Evolutionary conservation across 23 red algal genomes (phyloP).

Genomic region (Pyropia yezoensis): DNA sequence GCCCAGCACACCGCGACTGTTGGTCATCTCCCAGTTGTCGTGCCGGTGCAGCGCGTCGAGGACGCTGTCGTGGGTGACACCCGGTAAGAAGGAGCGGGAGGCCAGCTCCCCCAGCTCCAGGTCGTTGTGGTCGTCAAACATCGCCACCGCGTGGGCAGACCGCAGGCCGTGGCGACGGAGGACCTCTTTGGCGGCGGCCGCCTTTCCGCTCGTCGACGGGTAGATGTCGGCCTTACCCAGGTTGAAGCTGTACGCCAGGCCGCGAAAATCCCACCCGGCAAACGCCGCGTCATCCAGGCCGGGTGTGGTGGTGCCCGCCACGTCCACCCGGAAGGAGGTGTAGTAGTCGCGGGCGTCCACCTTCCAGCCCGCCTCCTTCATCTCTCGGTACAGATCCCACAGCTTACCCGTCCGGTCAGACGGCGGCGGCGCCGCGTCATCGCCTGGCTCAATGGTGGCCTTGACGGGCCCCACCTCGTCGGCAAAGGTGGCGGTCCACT

Average conservation of each 20-base stretch:
- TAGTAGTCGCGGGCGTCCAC: slow-evolving; percentile 65
- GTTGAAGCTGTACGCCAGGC: slow-evolving; percentile 54
- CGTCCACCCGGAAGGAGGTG: slow-evolving; percentile 75
- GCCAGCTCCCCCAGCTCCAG: slow-evolving; percentile 46
- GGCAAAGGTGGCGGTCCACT: slow-evolving; percentile 51
- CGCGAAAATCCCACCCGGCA: not conserved
- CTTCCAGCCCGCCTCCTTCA: slow-evolving; percentile 35
- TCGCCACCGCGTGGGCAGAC: slow-evolving; percentile 18
- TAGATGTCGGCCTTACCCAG: slow-evolving; percentile 85
- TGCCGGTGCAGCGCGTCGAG: slow-evolving; percentile 27
- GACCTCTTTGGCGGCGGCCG: slow-evolving; percentile 57
- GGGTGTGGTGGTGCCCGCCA: slow-evolving; percentile 31
- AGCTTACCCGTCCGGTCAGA: slow-evolving; percentile 23
- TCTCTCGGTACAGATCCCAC: slow-evolving; percentile 25
- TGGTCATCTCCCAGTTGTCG: slow-evolving; percentile 45
- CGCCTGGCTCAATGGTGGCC: not conserved
- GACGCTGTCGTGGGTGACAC: slow-evolving; percentile 61
- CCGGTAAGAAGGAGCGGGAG: slow-evolving; percentile 48
- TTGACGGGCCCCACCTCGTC: slow-evolving; percentile 20
- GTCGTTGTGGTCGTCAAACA: slow-evolving; percentile 98
- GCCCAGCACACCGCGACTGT: slow-evolving; percentile 38
- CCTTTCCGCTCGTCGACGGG: slow-evolving; percentile 69
- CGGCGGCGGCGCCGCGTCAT: slow-evolving; percentile 9
- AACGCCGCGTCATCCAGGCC: slow-evolving; percentile 1
- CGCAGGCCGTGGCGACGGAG: slow-evolving; percentile 9